A percentile compares a stretch with the other conserved stretches of the same genome.
phyloP scores from a whole-genome alignment of 257 asterid species.

The Anisodus tanguticus region DNA sequence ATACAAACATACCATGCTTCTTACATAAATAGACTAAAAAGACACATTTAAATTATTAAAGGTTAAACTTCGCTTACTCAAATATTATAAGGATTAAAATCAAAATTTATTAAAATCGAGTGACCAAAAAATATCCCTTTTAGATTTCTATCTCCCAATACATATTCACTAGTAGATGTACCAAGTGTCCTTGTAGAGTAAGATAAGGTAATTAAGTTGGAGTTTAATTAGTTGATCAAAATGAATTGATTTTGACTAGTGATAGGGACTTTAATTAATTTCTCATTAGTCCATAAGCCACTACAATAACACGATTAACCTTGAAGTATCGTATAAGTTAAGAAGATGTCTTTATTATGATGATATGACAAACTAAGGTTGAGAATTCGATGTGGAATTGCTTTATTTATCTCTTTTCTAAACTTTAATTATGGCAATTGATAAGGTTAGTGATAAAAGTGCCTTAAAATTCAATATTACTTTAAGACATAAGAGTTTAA shows the following conservation, averaged over 20 bases:
- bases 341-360: constrained; percentile 19
- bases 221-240: background rate
- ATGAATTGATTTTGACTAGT: constrained; percentile 8
- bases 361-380: background rate
- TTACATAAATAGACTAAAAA: no score
- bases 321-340: background rate
- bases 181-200: background rate
- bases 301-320: background rate
- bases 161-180: background rate
- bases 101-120: background rate
- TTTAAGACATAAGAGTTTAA: background rate
- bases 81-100: background rate
- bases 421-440: background rate
- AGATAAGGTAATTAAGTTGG: constrained; percentile 13
- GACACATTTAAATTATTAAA: no score
- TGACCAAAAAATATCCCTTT: background rate
- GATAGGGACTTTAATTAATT: background rate
- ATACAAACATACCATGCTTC: no score
- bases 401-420: constrained; percentile 10
- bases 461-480: background rate
- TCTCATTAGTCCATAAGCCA: background rate
- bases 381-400: background rate
- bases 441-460: background rate
- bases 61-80: background rate
- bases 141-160: background rate